Evolutionary conservation across 2,329 filamentous ascomycete species (phyloP).

Genomic region (Alternaria sp.): DNA sequence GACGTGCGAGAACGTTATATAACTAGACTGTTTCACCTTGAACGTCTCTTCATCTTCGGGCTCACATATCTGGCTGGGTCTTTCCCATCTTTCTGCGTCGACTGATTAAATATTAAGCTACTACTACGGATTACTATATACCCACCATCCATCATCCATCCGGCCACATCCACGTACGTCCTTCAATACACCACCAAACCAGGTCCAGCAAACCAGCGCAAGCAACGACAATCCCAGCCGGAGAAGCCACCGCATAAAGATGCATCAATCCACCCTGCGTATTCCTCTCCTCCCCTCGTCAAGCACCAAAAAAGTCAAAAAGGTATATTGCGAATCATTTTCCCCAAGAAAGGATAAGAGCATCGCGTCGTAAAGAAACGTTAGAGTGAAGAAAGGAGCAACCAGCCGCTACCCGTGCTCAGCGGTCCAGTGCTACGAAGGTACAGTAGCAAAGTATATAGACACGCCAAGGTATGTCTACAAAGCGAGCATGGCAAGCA

Average conservation of each 20-base stretch:
- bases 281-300: constrained; percentile 9
- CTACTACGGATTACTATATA: constrained; percentile 3
- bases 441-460: background rate
- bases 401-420: constrained; percentile 1
- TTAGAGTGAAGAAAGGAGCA: constrained; percentile 8
- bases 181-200: background rate
- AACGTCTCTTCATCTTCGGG: background rate
- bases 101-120: constrained; percentile 9
- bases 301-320: constrained; percentile 7
- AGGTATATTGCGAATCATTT: constrained; percentile 25
- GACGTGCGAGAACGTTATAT: background rate
- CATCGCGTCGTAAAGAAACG: constrained; percentile 43
- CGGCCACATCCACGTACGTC: background rate
- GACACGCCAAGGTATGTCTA: constrained; percentile 23
- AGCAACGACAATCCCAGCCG: constrained; percentile 26
- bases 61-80: background rate
- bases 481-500: constrained; percentile 53
- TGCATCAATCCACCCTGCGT: constrained; percentile 2
- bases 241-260: constrained; percentile 6
- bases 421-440: background rate
- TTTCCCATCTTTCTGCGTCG: background rate
- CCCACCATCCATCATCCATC: background rate
- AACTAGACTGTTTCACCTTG: background rate
- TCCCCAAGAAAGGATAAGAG: constrained; percentile 35
- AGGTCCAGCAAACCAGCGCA: constrained; percentile 6